Evolutionary conservation across 2,329 filamentous ascomycete genomes (phyloP).

Genomic region (Trichoderma harzianum): DNA sequence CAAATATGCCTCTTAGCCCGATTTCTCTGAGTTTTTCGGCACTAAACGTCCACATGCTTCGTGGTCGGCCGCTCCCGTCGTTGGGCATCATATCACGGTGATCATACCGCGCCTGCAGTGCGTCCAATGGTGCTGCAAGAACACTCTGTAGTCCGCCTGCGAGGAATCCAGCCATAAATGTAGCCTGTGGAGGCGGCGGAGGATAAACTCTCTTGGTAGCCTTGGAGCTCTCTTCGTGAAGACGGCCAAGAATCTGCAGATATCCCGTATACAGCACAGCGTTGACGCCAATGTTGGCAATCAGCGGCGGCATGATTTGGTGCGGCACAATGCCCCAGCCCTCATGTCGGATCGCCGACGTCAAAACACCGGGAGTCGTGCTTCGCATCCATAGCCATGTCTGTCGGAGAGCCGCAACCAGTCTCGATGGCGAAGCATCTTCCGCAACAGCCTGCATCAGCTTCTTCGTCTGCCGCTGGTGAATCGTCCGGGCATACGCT

Average conservation of each 20-base stretch:
- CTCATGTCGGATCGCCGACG: slow-evolving; percentile 63
- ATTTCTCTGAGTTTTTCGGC: slow-evolving; percentile 64
- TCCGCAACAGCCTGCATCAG: slow-evolving; percentile 36
- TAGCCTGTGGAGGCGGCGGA: slow-evolving; percentile 59
- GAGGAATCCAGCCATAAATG: slow-evolving; percentile 66
- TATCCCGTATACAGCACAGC: slow-evolving; percentile 75
- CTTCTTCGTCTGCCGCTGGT: slow-evolving; percentile 41
- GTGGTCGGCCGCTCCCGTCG: slow-evolving; percentile 41
- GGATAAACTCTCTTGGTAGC: slow-evolving; percentile 64
- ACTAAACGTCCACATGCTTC: slow-evolving; percentile 72
- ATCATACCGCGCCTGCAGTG: slow-evolving; percentile 70
- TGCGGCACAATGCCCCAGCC: slow-evolving; percentile 73
- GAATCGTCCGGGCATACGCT: slow-evolving; percentile 53
- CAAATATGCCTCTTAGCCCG: slow-evolving; percentile 68
- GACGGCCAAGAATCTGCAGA: slow-evolving; percentile 61
- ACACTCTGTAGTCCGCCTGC: slow-evolving; percentile 69
- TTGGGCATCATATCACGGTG: slow-evolving; percentile 46
- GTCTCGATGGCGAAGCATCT: slow-evolving; percentile 33
- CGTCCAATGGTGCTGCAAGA: slow-evolving; percentile 71
- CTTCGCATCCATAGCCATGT: slow-evolving; percentile 53
- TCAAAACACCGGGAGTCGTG: slow-evolving; percentile 67
- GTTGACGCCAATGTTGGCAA: slow-evolving; percentile 71
- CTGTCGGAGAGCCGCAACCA: slow-evolving; percentile 36
- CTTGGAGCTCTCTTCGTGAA: slow-evolving; percentile 62
- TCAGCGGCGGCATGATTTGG: slow-evolving; percentile 70